Percentiles rank a stretch among this genome's conserved stretches.
These are phyloP conservation scores for Cryptococcus amylolentus DNA, from an alignment of 1,284 basidiomycete genomes.

Conservation along the genomic window DNA sequence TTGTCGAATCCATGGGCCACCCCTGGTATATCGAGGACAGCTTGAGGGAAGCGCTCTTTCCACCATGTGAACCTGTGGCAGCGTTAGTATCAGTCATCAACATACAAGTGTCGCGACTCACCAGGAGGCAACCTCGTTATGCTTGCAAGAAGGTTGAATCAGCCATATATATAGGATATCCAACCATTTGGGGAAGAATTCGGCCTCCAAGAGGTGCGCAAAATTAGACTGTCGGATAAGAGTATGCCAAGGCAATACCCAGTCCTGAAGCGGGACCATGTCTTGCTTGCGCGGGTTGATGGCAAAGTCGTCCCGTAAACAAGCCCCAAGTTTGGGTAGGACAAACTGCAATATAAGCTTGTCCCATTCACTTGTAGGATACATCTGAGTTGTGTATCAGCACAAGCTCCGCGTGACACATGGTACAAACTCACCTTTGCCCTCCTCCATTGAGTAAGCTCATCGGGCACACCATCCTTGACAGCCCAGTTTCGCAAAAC, in stretches of 20 bases:
- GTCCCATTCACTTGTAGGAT: constrained; percentile 80
- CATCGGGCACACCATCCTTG: constrained; percentile 69
- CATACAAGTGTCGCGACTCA: constrained; percentile 50
- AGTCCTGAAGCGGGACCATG: constrained; percentile 69
- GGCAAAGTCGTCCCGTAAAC: constrained; percentile 74
- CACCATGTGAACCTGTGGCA: constrained; percentile 63
- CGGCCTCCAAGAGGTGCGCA: constrained; percentile 74
- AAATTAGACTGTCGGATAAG: constrained; percentile 73
- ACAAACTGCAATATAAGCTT: constrained; percentile 82
- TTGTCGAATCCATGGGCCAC: constrained; percentile 74
- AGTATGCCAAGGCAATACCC: constrained; percentile 70
- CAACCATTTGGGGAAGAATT: constrained; percentile 97
- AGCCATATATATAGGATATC: constrained; percentile 89
- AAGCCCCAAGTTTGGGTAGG: constrained; percentile 78
- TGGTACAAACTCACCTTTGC: constrained; percentile 56
- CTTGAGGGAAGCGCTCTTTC: constrained; percentile 73
- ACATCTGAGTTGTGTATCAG: constrained; percentile 55
- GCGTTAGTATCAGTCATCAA: neutral
- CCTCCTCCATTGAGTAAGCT: constrained; percentile 68
- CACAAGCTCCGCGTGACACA: neutral
- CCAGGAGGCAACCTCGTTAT: constrained; percentile 90
- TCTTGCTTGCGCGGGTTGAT: constrained; percentile 86
- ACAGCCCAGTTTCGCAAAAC: constrained; percentile 73
- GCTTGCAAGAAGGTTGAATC: constrained; percentile 71
- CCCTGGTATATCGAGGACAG: constrained; percentile 61